Conservation (phyloP, 208 protist genomes). For the Crithidia mellificae region DNA sequence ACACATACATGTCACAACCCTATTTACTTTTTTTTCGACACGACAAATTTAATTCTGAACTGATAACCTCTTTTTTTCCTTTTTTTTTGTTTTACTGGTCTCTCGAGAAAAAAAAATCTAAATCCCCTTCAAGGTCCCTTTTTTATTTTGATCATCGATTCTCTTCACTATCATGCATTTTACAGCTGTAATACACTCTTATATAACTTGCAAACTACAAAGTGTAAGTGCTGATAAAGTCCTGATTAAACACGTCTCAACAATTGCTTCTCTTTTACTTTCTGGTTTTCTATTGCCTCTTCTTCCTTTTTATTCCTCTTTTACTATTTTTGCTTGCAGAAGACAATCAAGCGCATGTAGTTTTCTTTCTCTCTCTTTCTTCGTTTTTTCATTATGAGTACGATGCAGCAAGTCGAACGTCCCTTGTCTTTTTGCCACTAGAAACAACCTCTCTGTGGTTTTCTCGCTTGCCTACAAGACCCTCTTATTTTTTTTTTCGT, state of each 20-base stretch:
- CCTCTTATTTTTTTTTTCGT: neutral
- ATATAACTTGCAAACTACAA: neutral
- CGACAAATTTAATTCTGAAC: neutral
- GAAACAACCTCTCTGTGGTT: neutral
- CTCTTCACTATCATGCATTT: neutral
- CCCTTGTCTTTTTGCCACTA: neutral
- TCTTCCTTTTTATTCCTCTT: too few relatives aligned
- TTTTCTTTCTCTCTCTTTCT: neutral
- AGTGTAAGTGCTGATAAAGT: neutral
- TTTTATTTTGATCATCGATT: neutral
- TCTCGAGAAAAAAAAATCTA: too few relatives aligned
- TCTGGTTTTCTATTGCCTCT: too few relatives aligned
- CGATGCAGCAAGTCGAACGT: neutral
- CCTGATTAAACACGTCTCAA: neutral
- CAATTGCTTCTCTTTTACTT: neutral
- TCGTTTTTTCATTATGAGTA: neutral
- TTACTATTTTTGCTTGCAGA: too few relatives aligned
- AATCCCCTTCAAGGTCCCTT: neutral
- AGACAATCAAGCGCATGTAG: too few relatives aligned
- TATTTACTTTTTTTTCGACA: neutral
- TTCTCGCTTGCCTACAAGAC: neutral
- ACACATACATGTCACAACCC: slow-evolving; percentile 1
- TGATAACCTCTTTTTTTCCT: neutral
- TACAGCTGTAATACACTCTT: neutral
- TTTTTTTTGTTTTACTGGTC: neutral